Evolutionary conservation across 768 basidiomycete species (phyloP).

Genomic region (Roridomyces roridus): DNA sequence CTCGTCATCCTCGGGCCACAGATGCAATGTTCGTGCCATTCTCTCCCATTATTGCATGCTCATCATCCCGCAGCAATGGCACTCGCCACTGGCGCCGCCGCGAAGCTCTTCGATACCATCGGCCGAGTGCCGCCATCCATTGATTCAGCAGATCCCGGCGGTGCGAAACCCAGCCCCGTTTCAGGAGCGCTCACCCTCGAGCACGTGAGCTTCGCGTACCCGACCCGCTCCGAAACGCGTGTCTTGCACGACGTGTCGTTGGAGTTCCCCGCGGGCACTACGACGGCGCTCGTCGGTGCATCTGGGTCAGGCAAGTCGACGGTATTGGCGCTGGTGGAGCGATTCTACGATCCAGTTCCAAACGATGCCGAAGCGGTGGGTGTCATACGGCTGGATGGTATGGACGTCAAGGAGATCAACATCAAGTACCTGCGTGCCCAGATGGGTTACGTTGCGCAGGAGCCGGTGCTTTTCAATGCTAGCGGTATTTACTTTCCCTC

Average conservation of each 20-base stretch:
- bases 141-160: slow-evolving; percentile 74
- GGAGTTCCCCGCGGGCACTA: slow-evolving; percentile 77
- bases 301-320: slow-evolving; percentile 83
- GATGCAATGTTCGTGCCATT: slow-evolving; percentile 62
- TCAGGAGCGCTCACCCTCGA: slow-evolving; percentile 74
- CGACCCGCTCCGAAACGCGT: slow-evolving; percentile 76
- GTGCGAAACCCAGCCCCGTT: slow-evolving; percentile 69
- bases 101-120: slow-evolving; percentile 87
- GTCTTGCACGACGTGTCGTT: slow-evolving; percentile 75
- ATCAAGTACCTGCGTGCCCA: slow-evolving; percentile 85
- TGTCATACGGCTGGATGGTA: slow-evolving; percentile 73
- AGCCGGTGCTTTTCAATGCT: slow-evolving; percentile 85
- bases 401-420: slow-evolving; percentile 76
- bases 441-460: slow-evolving; percentile 89
- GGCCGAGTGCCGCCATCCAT: slow-evolving; percentile 87
- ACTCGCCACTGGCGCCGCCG: slow-evolving; percentile 82
- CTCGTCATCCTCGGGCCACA: slow-evolving; percentile 86
- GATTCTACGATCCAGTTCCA: slow-evolving; percentile 87
- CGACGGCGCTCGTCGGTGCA: slow-evolving; percentile 80
- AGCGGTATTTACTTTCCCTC: slow-evolving; percentile 46
- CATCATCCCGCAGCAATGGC: slow-evolving; percentile 61
- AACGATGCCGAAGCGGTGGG: no score
- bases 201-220: slow-evolving; percentile 82
- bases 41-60: background rate
- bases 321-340: slow-evolving; percentile 76